Percentiles rank a stretch among this genome's conserved stretches.
phyloP scores from a whole-genome alignment of 1,284 basidiomycete species.

The Cryptococcus floricola region DNA sequence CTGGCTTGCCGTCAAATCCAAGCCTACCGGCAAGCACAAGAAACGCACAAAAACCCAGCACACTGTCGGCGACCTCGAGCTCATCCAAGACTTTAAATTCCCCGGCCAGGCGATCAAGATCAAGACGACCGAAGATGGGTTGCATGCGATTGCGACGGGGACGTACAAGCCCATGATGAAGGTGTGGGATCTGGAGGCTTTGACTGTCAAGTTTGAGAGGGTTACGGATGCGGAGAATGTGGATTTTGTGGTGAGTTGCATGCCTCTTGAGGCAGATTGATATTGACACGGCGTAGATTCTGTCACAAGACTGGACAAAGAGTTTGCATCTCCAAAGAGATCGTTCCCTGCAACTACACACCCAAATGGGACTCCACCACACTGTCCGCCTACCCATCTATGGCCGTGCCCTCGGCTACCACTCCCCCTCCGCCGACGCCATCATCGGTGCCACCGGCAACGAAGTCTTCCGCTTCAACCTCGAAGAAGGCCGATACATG shows the following conservation, averaged over 20 bases:
- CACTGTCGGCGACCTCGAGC: conserved; percentile 59
- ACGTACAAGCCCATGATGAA: conserved; percentile 98
- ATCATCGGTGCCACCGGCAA: conserved; percentile 71
- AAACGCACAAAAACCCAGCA: conserved; percentile 48
- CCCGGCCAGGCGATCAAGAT: conserved; percentile 92
- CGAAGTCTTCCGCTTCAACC: conserved; percentile 89
- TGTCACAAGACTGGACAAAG: conserved; percentile 99
- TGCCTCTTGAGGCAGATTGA: conserved; percentile 1
- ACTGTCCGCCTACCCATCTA: conserved; percentile 90
- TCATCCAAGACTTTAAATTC: conserved; percentile 94
- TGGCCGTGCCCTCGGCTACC: conserved; percentile 86
- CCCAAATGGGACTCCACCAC: conserved; percentile 89
- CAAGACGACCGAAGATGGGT: conserved; percentile 85
- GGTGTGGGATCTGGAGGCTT: conserved; percentile 90
- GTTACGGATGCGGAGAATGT: conserved; percentile 96
- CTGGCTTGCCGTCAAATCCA: conserved; percentile 71
- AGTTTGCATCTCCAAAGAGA: conserved; percentile 95
- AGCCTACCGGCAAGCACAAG: conserved; percentile 34
- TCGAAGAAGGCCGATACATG: conserved; percentile 92
- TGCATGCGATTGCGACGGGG: conserved; percentile 88
- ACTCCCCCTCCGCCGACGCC: conserved; percentile 76
- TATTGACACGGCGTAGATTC: conserved; percentile 57
- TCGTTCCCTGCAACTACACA: conserved; percentile 90
- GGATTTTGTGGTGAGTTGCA: conserved; percentile 85
- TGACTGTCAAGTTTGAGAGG: conserved; percentile 92